Evolutionary conservation across 2,329 filamentous ascomycete species (phyloP), one percentile per base, ranked within the genome.

Genomic region (Colletotrichum zoysiae): DNA sequence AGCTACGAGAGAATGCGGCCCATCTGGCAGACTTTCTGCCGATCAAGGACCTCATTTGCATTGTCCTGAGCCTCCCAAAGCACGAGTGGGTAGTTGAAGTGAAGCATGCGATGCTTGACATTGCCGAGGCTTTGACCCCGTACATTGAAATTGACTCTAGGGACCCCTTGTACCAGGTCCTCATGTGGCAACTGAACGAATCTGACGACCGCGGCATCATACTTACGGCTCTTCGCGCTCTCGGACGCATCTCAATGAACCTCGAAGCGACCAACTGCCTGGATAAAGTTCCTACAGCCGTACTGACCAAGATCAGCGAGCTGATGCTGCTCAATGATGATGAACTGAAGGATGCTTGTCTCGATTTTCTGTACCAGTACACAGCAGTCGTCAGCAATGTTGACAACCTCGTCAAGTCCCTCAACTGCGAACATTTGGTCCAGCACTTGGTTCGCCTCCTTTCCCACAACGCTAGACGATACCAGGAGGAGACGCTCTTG

Each of bases 351-450:
- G 93, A 94, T 77, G 93, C 94, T 23, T 95, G 93, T 74, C 87
- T 99, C 42, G 96, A 99, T 81, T 97, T 99, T 78, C 87, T 98
- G 44, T 98, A 98, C 79, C 94, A 98, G 79, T 99, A 95, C 82
- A 98, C 95, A 0, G 93, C 95, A 0, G 91, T 95, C 11, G 89
- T 92, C 3, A 87, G 92, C 53, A 99, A 98, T 76, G 91, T 98
- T 12, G 92, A 95, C 77, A 89, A 86, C 7, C 83, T 97, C 26
- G 82, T 94, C 14, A 85, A 88, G 44, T 85, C 88, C 23, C 84
- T 91, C 59, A 86, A 90, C 61, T 84, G 91, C 9, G 89, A 92
- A 77, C 86, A 87, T 57, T 86, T 97, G 12, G 89, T 97, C 5
- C 90, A 91, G 23, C 94, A 97, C 75, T 89, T 98, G 57, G 90